Conservation (phyloP, 345 rosid species). For the Eucalyptus victrix region DNA sequence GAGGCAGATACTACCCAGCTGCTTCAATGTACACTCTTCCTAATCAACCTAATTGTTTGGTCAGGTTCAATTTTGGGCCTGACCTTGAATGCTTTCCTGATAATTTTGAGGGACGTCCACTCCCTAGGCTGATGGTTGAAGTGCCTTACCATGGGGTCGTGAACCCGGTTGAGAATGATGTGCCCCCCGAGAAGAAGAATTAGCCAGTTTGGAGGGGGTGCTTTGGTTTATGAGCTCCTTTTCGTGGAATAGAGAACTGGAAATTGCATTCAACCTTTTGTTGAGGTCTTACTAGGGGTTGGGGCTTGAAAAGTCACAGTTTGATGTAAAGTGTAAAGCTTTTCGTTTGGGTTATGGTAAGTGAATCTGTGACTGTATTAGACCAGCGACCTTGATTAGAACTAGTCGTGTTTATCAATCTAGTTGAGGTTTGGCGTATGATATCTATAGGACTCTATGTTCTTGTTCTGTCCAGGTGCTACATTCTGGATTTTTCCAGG, state of each 20-base stretch:
- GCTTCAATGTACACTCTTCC: conserved; percentile 99
- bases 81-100: conserved; percentile 58
- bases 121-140: conserved; percentile 70
- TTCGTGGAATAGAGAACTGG: not conserved
- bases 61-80: conserved; percentile 93
- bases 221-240: not conserved
- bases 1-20: conserved; percentile 92
- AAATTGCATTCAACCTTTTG: not conserved
- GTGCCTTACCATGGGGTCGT: conserved; percentile 55
- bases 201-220: conserved; percentile 7
- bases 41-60: conserved; percentile 74
- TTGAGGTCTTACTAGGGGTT: not conserved
- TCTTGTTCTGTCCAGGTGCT: not conserved
- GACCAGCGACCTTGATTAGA: not conserved
- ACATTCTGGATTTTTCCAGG: not conserved
- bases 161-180: conserved; percentile 12
- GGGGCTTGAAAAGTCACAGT: not conserved
- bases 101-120: conserved; percentile 59
- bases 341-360: not conserved
- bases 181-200: conserved; percentile 16
- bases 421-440: not conserved
- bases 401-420: not conserved
- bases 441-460: not conserved
- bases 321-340: not conserved
- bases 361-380: not conserved